These are phyloP conservation scores for Macrocystidia cucumis DNA, from an alignment of 1,284 basidiomycete species.

Conservation along the genomic window DNA sequence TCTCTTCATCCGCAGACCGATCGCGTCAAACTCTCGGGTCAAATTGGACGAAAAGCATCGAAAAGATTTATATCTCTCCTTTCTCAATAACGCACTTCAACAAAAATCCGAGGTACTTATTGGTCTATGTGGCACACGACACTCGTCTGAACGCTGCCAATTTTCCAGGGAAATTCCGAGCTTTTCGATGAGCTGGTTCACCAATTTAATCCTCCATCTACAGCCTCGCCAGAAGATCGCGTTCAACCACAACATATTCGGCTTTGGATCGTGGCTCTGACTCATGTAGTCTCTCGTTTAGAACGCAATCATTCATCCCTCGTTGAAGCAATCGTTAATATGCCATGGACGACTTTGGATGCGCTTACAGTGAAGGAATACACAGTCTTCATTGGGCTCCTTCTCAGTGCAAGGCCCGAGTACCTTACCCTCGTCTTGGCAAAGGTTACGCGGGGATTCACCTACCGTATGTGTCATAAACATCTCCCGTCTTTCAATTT, in stretches of 20 bases:
- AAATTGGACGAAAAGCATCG: conserved; percentile 67
- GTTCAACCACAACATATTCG: conserved; percentile 53
- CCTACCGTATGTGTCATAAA: conserved; percentile 65
- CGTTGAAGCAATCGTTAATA: conserved; percentile 80
- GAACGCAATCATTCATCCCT: conserved; percentile 78
- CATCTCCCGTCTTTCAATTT: conserved; percentile 5
- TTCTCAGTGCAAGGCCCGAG: conserved; percentile 90
- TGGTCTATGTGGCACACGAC: not conserved
- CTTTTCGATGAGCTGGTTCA: conserved; percentile 66
- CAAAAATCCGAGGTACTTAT: conserved; percentile 56
- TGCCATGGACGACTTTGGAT: conserved; percentile 92
- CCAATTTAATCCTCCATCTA: conserved; percentile 63
- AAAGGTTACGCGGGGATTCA: conserved; percentile 80
- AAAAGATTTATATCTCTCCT: conserved; percentile 81
- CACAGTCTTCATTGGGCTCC: conserved; percentile 83
- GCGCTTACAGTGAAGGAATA: conserved; percentile 79
- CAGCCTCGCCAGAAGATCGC: conserved; percentile 24
- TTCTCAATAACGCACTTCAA: conserved; percentile 75
- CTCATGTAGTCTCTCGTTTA: conserved; percentile 76
- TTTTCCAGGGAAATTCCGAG: conserved; percentile 52
- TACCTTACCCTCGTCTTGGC: conserved; percentile 82
- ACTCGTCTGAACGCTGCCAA: not conserved
- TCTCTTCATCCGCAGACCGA: conserved; percentile 44
- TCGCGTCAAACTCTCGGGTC: conserved; percentile 71
- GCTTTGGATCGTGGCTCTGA: conserved; percentile 67